Base-by-base conservation (phyloP, 805 yeast genomes). In the Brettanomyces naardenensis region DNA sequence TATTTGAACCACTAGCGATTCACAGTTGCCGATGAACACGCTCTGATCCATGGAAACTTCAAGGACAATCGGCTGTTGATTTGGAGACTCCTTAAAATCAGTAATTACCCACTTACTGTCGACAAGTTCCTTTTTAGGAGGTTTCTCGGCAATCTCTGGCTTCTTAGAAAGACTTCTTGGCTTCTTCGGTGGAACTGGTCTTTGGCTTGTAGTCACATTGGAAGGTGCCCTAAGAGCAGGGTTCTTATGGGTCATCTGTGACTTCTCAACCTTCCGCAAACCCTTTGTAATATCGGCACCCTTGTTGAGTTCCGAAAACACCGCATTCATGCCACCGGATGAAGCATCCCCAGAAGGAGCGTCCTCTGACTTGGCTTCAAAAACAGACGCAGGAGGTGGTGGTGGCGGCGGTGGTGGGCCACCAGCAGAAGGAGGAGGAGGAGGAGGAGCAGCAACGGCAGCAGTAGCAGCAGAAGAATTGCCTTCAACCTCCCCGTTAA, bases 211-310 rank as follows among this genome's bases (percentile, higher is more conserved):
- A 3, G 73, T 69, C 18, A 73, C 70, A 3, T 71, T 59, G 3
- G 78, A 69, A 4, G 74, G 59, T 9, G 66, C 71, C 52, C 95
- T 81, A 49, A 89, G 67, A 33, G 68, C 78, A 2, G 96, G 95
- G 59, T 88, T 86, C 63, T 87, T 88, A 62, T 87, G 95, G 18
- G 96, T 87, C 88, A 85, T 86, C 62, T 88, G 85, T 6, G 94
- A 80, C 65, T 78, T 86, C 49, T 89, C 97, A 28, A 90, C 97
- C 58, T 90, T 90, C 58, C 82, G 87, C 48, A 92, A 74, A 11
- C 88, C 85, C 26, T 88, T 68, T 2, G 97, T 89, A 52, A 92
- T 81, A 33, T 63, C 65, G 47, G 79, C 84, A 43, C 99, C 99
- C 64, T 80, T 72, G 64, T 80, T 88, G 47, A 92, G 68, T 47